A percentile compares a stretch with the other conserved stretches of the same genome.
Evolutionary conservation across 2,329 filamentous ascomycete species (phyloP).

Genomic region (Pezicula neosporulosa): DNA sequence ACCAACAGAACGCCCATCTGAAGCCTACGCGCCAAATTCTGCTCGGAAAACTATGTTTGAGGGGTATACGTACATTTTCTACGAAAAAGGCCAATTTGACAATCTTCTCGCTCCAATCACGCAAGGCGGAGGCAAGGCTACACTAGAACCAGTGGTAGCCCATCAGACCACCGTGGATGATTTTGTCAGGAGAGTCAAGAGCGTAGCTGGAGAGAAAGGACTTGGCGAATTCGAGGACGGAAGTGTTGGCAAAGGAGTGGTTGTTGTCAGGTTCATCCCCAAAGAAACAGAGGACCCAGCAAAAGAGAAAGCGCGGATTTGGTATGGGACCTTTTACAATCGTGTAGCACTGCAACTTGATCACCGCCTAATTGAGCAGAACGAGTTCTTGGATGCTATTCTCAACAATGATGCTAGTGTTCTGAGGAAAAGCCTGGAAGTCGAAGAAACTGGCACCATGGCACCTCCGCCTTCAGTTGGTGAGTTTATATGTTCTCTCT

Average conservation of each 20-base stretch:
- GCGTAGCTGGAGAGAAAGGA: constrained; percentile 70
- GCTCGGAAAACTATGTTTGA: constrained; percentile 71
- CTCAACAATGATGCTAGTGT: constrained; percentile 72
- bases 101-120: constrained; percentile 72
- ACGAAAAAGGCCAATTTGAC: constrained; percentile 71
- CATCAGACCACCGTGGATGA: constrained; percentile 68
- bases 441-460: constrained; percentile 32
- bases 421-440: constrained; percentile 65
- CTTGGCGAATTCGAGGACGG: constrained; percentile 61
- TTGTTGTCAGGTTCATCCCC: constrained; percentile 69
- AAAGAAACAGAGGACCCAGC: constrained; percentile 29
- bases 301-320: constrained; percentile 51
- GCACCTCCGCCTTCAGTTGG: constrained; percentile 25
- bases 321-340: constrained; percentile 68
- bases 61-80: constrained; percentile 86
- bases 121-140: constrained; percentile 77
- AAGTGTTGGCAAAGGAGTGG: constrained; percentile 65
- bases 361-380: constrained; percentile 82
- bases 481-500: constrained; percentile 8
- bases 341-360: constrained; percentile 69
- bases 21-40: constrained; percentile 69
- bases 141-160: constrained; percentile 59
- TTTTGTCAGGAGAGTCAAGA: constrained; percentile 73
- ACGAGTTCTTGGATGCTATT: constrained; percentile 88
- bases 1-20: constrained; percentile 61